A percentile compares a stretch with the other conserved stretches of the same genome.
phyloP scores from a whole-genome alignment of 192 early-diverging fungal genomes.

The Coemansia sp. region DNA sequence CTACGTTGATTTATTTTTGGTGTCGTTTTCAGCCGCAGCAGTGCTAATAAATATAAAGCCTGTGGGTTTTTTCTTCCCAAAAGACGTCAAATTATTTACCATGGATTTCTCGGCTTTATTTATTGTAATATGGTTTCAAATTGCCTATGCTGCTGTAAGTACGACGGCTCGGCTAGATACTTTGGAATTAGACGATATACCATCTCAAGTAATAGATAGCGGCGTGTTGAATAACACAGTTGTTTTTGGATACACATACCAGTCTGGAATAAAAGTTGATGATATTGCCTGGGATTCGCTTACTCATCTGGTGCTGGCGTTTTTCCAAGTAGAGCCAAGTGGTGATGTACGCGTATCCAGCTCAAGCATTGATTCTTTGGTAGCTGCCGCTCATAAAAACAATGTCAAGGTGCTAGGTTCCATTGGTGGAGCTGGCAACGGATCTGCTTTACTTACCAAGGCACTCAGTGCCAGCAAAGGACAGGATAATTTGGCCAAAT shows the following conservation, averaged over 20 bases:
- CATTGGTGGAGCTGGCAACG: slow-evolving; percentile 67
- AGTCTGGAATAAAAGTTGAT: slow-evolving; percentile 16
- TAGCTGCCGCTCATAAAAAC: slow-evolving; percentile 34
- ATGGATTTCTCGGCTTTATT: not conserved
- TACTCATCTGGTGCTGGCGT: slow-evolving; percentile 62
- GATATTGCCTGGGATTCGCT: slow-evolving; percentile 53
- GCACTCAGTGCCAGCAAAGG: slow-evolving; percentile 41
- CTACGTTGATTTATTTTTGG: no score
- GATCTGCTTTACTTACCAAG: slow-evolving; percentile 57
- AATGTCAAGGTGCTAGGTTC: slow-evolving; percentile 61
- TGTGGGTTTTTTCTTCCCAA: no score
- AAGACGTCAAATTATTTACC: no score
- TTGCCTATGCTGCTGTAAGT: not conserved
- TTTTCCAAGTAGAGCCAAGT: slow-evolving; percentile 35
- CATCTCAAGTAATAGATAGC: slow-evolving; percentile 18
- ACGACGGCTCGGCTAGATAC: not conserved
- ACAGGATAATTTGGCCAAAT: slow-evolving; percentile 36
- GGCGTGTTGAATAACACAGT: slow-evolving; percentile 28
- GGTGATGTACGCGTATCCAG: slow-evolving; percentile 17
- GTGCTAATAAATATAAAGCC: not conserved
- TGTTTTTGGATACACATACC: slow-evolving; percentile 44
- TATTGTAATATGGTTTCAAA: not conserved
- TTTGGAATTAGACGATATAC: slow-evolving; percentile 15
- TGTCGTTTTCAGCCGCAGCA: not conserved
- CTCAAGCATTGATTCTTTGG: slow-evolving; percentile 11